Conservation (phyloP, 2,329 filamentous ascomycete genomes). For the Tricladium varicosporioides region DNA sequence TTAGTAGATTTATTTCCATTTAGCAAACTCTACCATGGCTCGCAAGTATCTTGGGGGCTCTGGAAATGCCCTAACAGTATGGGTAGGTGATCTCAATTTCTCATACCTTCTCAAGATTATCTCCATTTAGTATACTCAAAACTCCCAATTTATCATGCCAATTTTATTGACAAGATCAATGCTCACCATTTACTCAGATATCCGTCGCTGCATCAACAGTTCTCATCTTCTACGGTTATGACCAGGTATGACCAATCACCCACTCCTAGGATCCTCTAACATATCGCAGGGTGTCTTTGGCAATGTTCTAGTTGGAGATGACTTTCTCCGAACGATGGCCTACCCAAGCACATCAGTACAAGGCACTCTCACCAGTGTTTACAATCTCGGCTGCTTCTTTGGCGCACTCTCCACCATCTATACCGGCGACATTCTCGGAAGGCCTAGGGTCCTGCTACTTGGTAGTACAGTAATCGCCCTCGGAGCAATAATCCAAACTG, state of each 20-base stretch:
- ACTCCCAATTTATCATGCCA: too few species aligned
- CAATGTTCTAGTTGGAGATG: slow-evolving; percentile 43
- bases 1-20: background rate
- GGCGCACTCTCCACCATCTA: slow-evolving; percentile 43
- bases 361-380: slow-evolving; percentile 43
- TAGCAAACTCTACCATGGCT: slow-evolving; percentile 37
- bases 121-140: too few species aligned
- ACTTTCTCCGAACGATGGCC: slow-evolving; percentile 42
- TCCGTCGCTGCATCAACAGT: slow-evolving; percentile 49
- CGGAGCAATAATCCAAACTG: slow-evolving; percentile 31
- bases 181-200: slow-evolving; percentile 30
- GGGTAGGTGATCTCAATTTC: slow-evolving; percentile 27
- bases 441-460: slow-evolving; percentile 53
- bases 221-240: slow-evolving; percentile 48
- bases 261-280: too few species aligned
- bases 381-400: slow-evolving; percentile 42
- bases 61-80: slow-evolving; percentile 48
- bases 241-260: slow-evolving; percentile 32
- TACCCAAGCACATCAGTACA: slow-evolving; percentile 37
- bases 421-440: slow-evolving; percentile 54
- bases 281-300: slow-evolving; percentile 32
- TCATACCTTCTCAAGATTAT: background rate
- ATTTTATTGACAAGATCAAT: background rate
- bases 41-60: slow-evolving; percentile 50
- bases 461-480: slow-evolving; percentile 38